Evolutionary conservation across 2,329 filamentous ascomycete genomes (phyloP).

Genomic region (Coleophoma eucalyptorum): DNA sequence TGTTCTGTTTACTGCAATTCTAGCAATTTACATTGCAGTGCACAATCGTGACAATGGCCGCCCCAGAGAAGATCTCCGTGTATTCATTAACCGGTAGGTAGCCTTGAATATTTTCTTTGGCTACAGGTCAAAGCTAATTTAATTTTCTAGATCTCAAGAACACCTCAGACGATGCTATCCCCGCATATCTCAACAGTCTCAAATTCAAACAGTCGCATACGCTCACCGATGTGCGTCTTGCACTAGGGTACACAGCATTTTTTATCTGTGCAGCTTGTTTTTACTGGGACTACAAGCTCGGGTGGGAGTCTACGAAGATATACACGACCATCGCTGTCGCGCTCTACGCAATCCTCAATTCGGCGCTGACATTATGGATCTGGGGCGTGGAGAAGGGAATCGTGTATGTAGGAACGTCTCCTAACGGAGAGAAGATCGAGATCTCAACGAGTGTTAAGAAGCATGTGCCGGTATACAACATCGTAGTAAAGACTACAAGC

Average conservation of each 20-base stretch:
- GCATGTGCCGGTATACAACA: constrained; percentile 74
- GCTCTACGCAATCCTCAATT: constrained; percentile 76
- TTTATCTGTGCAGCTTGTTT: constrained; percentile 79
- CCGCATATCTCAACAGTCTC: constrained; percentile 88
- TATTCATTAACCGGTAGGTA: constrained; percentile 25
- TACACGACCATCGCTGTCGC: constrained; percentile 78
- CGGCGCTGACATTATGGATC: constrained; percentile 77
- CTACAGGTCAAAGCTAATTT: not conserved
- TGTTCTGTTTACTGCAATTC: not conserved
- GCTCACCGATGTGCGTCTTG: constrained; percentile 78
- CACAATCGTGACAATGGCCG: constrained; percentile 8
- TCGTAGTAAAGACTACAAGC: constrained; percentile 54
- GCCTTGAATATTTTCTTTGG: not conserved
- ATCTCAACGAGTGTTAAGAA: constrained; percentile 74
- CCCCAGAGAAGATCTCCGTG: constrained; percentile 25
- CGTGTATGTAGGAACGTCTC: constrained; percentile 71
- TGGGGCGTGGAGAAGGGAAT: constrained; percentile 76
- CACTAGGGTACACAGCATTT: constrained; percentile 80
- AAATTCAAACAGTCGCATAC: constrained; percentile 79
- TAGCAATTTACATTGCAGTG: not conserved
- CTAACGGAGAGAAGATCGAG: constrained; percentile 67
- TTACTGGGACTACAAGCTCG: constrained; percentile 85
- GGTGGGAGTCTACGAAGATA: constrained; percentile 81
- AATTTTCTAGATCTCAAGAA: constrained; percentile 80
- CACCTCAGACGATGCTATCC: constrained; percentile 90